Percentiles rank a stretch among this genome's conserved stretches.
Evolutionary conservation across 1,139 yeast species (phyloP).

Genomic region (Hyphopichia khmerensis): DNA sequence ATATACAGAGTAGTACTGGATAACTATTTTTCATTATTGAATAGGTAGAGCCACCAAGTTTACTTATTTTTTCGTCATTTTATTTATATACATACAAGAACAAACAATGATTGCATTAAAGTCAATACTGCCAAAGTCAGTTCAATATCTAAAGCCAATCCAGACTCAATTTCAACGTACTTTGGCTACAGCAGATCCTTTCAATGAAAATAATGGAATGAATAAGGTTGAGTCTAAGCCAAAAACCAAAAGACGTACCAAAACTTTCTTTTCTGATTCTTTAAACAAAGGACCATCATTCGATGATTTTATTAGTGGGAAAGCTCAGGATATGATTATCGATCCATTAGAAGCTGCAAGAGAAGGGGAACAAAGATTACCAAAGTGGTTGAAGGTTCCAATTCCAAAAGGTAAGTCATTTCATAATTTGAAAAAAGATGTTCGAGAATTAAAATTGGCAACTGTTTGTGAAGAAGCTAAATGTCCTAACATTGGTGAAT

Average conservation of each 20-base stretch:
- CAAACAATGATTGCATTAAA: conserved; percentile 3
- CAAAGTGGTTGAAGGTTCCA: conserved; percentile 92
- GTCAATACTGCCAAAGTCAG: background rate
- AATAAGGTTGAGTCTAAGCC: conserved; percentile 5
- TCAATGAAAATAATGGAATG: background rate
- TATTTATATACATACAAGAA: no score
- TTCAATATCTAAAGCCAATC: background rate
- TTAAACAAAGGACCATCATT: conserved; percentile 88
- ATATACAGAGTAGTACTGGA: no score
- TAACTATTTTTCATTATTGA: no score
- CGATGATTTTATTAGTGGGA: conserved; percentile 83
- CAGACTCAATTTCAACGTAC: conserved; percentile 1
- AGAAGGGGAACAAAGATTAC: conserved; percentile 66
- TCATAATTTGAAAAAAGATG: conserved; percentile 78
- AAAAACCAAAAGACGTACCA: conserved; percentile 37
- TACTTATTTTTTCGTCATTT: background rate
- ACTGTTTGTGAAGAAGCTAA: conserved; percentile 98
- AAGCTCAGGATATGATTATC: conserved; percentile 61
- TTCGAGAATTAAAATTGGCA: conserved; percentile 81
- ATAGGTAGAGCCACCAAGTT: no score
- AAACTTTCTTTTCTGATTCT: conserved; percentile 66
- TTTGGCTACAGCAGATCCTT: conserved; percentile 5
- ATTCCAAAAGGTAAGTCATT: conserved; percentile 90
- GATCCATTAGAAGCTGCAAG: conserved; percentile 75
- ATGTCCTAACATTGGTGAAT: conserved; percentile 98